A percentile compares a stretch with the other conserved stretches of the same genome.
These are phyloP conservation scores for Sextonia rubra DNA, from an alignment of 164 flowering plant genomes.

Conservation along the genomic window DNA sequence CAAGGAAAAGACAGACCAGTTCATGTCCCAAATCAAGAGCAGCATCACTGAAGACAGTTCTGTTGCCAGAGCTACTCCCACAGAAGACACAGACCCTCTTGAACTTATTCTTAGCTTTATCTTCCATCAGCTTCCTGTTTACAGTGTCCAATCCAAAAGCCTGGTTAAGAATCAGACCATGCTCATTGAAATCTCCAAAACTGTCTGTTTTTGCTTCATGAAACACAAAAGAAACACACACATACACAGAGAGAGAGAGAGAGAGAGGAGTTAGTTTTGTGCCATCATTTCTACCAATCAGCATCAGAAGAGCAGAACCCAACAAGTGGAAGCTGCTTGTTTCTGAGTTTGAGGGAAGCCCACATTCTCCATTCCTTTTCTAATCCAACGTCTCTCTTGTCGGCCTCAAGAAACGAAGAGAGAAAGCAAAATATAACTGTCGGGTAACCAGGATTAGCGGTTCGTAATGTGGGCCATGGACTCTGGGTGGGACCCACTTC, in stretches of 20 bases:
- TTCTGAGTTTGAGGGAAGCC: not conserved
- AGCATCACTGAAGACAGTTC: slow-evolving; percentile 60
- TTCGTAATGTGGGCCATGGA: too few species aligned
- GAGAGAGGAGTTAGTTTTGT: not conserved
- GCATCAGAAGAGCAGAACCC: not conserved
- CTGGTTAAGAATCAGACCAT: too few species aligned
- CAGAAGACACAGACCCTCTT: slow-evolving; percentile 69
- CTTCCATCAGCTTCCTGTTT: slow-evolving; percentile 2
- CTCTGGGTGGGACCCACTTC: too few species aligned
- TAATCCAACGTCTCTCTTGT: slow-evolving; percentile 3
- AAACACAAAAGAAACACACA: not conserved
- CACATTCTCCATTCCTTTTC: slow-evolving; percentile 7
- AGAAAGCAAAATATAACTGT: too few species aligned
- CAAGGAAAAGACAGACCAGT: slow-evolving; percentile 36
- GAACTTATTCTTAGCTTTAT: slow-evolving; percentile 29
- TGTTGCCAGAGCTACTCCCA: slow-evolving; percentile 64
- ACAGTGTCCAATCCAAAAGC: too few species aligned
- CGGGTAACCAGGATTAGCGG: too few species aligned
- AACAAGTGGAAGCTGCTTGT: not conserved
- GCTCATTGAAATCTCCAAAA: not conserved
- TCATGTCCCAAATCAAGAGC: slow-evolving; percentile 65
- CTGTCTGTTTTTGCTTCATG: not conserved
- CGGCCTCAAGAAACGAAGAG: not conserved
- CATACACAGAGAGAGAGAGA: too few species aligned
- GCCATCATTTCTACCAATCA: not conserved